phyloP scores from a whole-genome alignment of 345 rosid species.

The Barbarea vulgaris region DNA sequence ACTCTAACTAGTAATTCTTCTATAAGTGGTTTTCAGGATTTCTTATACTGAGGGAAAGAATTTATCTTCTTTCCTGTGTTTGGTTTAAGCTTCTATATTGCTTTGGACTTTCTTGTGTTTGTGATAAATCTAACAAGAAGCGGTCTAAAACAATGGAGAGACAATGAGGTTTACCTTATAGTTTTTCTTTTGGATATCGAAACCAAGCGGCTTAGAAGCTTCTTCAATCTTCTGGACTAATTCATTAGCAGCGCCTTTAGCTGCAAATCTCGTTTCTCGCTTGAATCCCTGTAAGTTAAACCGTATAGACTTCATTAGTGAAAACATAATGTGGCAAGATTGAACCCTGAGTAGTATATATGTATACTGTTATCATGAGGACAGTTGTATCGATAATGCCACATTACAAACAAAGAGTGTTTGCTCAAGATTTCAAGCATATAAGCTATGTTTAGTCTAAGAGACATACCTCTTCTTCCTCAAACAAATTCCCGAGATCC shows the following conservation, averaged over 20 bases:
- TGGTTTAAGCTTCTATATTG: not conserved
- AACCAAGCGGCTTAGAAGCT: conserved; percentile 97
- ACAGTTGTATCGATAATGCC: not conserved
- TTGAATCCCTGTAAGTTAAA: conserved; percentile 63
- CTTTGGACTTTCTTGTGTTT: not conserved
- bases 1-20: not conserved
- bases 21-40: not conserved
- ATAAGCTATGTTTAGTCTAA: conserved; percentile 2
- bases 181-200: conserved; percentile 88
- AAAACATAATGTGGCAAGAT: not conserved
- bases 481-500: conserved; percentile 92
- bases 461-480: conserved; percentile 67
- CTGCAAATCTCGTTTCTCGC: conserved; percentile 96
- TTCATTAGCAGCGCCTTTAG: conserved; percentile 84
- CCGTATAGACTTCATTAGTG: not conserved
- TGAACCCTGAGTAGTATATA: not conserved
- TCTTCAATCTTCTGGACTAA: conserved; percentile 87
- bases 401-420: not conserved
- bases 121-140: not conserved
- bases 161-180: conserved; percentile 64
- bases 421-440: conserved; percentile 8
- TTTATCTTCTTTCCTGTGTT: not conserved
- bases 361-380: not conserved
- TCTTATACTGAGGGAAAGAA: not conserved
- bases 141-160: not conserved